A percentile compares a stretch with the other conserved stretches of the same genome.
These are phyloP conservation scores for Wallacemonas sp. DNA, from an alignment of 208 protist genomes.

Conservation along the genomic window DNA sequence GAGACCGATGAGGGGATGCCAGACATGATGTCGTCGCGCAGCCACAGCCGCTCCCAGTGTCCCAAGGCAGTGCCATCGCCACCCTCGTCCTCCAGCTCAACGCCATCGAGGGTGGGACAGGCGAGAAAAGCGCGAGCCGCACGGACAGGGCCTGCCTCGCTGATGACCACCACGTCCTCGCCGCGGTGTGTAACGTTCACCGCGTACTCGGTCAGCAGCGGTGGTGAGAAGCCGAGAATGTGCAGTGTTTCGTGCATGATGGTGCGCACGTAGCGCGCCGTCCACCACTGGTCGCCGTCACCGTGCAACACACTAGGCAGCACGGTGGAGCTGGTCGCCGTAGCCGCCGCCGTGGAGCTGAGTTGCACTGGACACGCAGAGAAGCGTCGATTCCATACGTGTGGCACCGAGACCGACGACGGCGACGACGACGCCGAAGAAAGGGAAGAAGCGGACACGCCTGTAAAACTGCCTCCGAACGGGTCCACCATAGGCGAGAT, in stretches of 20 bases:
- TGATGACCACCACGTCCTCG: neutral
- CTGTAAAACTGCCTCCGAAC: constrained; percentile 13
- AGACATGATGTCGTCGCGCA: constrained; percentile 78
- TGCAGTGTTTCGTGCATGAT: constrained; percentile 77
- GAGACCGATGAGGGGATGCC: constrained; percentile 29
- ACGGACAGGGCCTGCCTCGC: constrained; percentile 12
- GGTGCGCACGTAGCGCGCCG: constrained; percentile 33
- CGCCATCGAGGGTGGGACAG: constrained; percentile 41
- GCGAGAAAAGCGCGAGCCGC: constrained; percentile 29
- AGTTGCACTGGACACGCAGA: constrained; percentile 3
- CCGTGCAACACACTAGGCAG: constrained; percentile 3
- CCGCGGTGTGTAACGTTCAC: neutral
- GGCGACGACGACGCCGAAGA: neutral
- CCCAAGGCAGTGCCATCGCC: constrained; percentile 49
- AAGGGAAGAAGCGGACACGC: neutral
- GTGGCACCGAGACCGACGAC: neutral
- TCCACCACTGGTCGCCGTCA: neutral
- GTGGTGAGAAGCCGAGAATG: constrained; percentile 60
- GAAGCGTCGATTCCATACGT: constrained; percentile 4
- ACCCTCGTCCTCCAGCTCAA: constrained; percentile 64
- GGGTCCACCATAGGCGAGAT: neutral
- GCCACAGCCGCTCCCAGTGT: constrained; percentile 77
- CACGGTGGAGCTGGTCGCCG: constrained; percentile 2
- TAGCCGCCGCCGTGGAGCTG: neutral
- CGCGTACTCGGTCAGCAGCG: constrained; percentile 18